Conservation (phyloP, 2,329 filamentous ascomycete species). For the Drechmeria coniospora region DNA sequence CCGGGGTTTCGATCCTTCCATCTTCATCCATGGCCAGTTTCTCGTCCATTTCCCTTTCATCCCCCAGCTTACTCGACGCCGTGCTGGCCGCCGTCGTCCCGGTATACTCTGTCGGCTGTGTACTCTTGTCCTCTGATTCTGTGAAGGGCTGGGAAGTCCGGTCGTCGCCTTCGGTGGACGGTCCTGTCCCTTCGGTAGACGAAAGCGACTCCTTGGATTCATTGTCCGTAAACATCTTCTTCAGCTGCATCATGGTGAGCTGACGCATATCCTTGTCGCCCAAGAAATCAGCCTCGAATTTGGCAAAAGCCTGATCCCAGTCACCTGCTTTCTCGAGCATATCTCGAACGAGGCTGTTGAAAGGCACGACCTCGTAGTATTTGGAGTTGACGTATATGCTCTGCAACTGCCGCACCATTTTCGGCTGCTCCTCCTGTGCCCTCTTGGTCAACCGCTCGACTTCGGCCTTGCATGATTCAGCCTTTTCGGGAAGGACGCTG, state of each 20-base stretch:
- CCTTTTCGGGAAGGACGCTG: conserved; percentile 75
- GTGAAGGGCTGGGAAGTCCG: conserved; percentile 28
- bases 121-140: conserved; percentile 31
- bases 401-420: conserved; percentile 63
- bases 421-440: conserved; percentile 68
- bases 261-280: conserved; percentile 93
- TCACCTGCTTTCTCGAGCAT: conserved; percentile 87
- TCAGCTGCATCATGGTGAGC: conserved; percentile 79
- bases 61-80: conserved; percentile 9
- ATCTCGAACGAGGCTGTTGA: conserved; percentile 75
- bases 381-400: conserved; percentile 84
- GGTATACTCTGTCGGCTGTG: conserved; percentile 24
- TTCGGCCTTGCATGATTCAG: conserved; percentile 66
- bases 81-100: conserved; percentile 19
- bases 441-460: conserved; percentile 65
- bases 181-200: conserved; percentile 50
- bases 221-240: conserved; percentile 87
- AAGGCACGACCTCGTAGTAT: conserved; percentile 91
- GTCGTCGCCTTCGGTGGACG: conserved; percentile 35
- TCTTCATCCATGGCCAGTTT: conserved; percentile 12
- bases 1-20: conserved; percentile 13
- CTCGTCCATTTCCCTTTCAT: conserved; percentile 8
- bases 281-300: conserved; percentile 87
- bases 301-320: conserved; percentile 81
- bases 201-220: conserved; percentile 64